Conservation (phyloP, 2,329 filamentous ascomycete species). For the Myrmaecium sp. region DNA sequence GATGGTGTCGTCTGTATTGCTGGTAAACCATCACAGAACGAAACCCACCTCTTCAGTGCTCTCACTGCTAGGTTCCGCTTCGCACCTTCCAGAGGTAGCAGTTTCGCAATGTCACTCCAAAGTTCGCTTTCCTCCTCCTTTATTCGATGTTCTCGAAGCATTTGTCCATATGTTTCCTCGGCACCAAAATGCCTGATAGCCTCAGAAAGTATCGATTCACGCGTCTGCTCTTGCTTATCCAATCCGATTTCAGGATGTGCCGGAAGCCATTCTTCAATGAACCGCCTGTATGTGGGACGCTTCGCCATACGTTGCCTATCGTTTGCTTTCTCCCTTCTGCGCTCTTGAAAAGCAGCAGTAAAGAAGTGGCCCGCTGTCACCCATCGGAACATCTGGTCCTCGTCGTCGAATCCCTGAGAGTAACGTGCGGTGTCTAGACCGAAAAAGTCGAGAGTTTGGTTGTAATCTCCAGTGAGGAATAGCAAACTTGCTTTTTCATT, state of each 20-base stretch:
- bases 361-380: constrained; percentile 42
- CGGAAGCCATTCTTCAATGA: constrained; percentile 48
- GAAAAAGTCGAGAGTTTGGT: constrained; percentile 42
- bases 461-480: constrained; percentile 41
- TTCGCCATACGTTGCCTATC: constrained; percentile 39
- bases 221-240: constrained; percentile 5
- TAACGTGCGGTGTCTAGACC: constrained; percentile 37
- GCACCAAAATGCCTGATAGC: constrained; percentile 37
- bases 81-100: constrained; percentile 12
- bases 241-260: constrained; percentile 24
- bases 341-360: constrained; percentile 8
- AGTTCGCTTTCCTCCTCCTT: constrained; percentile 22
- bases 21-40: constrained; percentile 10
- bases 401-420: constrained; percentile 36
- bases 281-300: constrained; percentile 41
- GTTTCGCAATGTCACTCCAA: constrained; percentile 28
- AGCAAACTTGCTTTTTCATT: constrained; percentile 42
- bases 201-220: constrained; percentile 33
- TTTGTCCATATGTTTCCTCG: constrained; percentile 26
- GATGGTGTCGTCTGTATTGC: constrained; percentile 7
- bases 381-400: constrained; percentile 46
- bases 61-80: constrained; percentile 10
- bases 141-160: constrained; percentile 20
- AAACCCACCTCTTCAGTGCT: constrained; percentile 19
- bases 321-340: constrained; percentile 24